A percentile compares a stretch with the other conserved stretches of the same genome.
Evolutionary conservation across 768 basidiomycete species (phyloP).

Genomic region (Kwoniella bestiolae): DNA sequence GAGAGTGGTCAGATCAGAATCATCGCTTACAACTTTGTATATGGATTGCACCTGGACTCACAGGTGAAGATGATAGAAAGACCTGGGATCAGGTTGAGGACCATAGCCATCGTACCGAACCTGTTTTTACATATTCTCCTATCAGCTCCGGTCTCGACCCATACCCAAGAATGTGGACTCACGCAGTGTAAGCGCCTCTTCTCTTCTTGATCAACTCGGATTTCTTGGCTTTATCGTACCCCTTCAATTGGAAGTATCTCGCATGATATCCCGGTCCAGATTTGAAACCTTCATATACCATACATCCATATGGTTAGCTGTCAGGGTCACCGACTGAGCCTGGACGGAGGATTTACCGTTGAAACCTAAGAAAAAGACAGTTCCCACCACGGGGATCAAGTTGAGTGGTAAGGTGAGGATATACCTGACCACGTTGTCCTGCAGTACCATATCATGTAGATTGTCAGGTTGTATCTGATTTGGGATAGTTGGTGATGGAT

Average conservation of each 20-base stretch:
- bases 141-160: neutral
- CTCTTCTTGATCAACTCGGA: conserved; percentile 62
- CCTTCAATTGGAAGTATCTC: conserved; percentile 74
- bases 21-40: neutral
- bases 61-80: conserved; percentile 66
- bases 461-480: neutral
- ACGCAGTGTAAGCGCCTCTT: conserved; percentile 70
- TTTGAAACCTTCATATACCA: conserved; percentile 39
- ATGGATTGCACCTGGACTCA: conserved; percentile 16
- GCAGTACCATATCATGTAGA: neutral
- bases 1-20: neutral
- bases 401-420: conserved; percentile 71
- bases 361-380: conserved; percentile 65
- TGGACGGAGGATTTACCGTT: no score
- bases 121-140: conserved; percentile 61
- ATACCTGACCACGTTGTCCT: conserved; percentile 63
- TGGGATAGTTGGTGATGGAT: neutral
- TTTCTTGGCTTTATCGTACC: conserved; percentile 61
- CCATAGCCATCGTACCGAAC: conserved; percentile 67
- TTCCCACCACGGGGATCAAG: conserved; percentile 69
- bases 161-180: conserved; percentile 41
- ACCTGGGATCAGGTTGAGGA: conserved; percentile 68
- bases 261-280: conserved; percentile 67
- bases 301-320: no score
- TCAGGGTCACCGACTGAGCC: no score